phyloP scores from a whole-genome alignment of 495 filamentous ascomycete species.

The Aspergillus nanangensis region DNA sequence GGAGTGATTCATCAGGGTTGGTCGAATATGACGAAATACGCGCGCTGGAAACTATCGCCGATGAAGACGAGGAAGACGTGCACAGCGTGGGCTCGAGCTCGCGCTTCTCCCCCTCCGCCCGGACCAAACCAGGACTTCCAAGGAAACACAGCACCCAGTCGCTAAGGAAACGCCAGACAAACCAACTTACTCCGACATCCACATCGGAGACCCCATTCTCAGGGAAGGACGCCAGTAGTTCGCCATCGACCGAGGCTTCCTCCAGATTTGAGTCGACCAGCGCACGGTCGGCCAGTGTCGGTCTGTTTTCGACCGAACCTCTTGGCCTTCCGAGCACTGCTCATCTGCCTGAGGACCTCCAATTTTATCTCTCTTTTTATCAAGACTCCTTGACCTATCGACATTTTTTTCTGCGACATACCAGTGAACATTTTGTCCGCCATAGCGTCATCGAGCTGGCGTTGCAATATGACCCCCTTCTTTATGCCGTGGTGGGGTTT shows the following conservation, averaged over 20 bases:
- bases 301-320: conserved; percentile 23
- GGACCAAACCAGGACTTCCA: conserved; percentile 16
- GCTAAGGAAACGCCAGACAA: conserved; percentile 36
- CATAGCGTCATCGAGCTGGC: conserved; percentile 66
- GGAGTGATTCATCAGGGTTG: conserved; percentile 47
- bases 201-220: conserved; percentile 33
- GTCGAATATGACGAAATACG: conserved; percentile 39
- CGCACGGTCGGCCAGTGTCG: conserved; percentile 28
- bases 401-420: conserved; percentile 73
- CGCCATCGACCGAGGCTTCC: conserved; percentile 40
- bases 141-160: conserved; percentile 37
- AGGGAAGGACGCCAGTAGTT: conserved; percentile 34
- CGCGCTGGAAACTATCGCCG: conserved; percentile 57
- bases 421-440: conserved; percentile 66
- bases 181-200: conserved; percentile 21
- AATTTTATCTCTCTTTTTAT: conserved; percentile 77
- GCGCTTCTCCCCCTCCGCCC: conserved; percentile 20
- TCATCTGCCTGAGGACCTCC: conserved; percentile 60
- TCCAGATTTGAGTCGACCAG: conserved; percentile 30
- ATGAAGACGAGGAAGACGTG: conserved; percentile 57
- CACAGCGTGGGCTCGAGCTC: conserved; percentile 22
- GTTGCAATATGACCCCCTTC: conserved; percentile 71
- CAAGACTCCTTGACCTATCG: conserved; percentile 67
- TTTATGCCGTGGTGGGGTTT: conserved; percentile 89
- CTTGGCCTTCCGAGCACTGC: conserved; percentile 22